Percentiles rank a stretch among this genome's conserved stretches.
phyloP scores from a whole-genome alignment of 2,329 filamentous ascomycete species.

The Cladosporium sphaerospermum region DNA sequence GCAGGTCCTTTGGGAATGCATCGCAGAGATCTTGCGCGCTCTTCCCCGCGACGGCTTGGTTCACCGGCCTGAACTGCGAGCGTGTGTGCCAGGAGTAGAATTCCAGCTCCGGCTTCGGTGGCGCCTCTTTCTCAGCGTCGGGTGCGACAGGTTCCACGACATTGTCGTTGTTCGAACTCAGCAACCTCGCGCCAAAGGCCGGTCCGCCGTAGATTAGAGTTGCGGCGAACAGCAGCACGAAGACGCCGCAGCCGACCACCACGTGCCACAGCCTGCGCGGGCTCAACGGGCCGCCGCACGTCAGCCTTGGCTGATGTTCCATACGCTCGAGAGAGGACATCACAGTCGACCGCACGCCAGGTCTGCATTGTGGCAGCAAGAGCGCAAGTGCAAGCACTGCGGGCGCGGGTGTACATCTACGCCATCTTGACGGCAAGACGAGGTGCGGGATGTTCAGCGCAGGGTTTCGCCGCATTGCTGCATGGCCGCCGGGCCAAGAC shows the following conservation, averaged over 20 bases:
- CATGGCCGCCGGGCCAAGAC: too few relatives aligned
- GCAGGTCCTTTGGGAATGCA: conserved; percentile 34
- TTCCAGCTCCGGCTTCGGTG: conserved; percentile 1
- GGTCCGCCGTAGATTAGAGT: not conserved
- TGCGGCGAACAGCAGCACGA: not conserved
- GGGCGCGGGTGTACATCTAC: too few relatives aligned
- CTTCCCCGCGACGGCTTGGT: conserved; percentile 8
- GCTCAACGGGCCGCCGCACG: not conserved
- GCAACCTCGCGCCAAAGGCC: not conserved
- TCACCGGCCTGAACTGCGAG: conserved; percentile 16
- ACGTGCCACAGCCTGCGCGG: not conserved
- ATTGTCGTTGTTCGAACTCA: not conserved
- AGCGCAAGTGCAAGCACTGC: too few relatives aligned
- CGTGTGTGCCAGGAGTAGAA: conserved; percentile 19
- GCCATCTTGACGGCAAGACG: too few relatives aligned
- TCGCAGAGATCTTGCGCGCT: conserved; percentile 31
- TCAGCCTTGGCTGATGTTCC: too few relatives aligned
- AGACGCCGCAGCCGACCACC: not conserved
- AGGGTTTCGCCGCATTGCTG: too few relatives aligned
- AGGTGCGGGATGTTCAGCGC: too few relatives aligned
- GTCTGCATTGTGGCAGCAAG: too few relatives aligned
- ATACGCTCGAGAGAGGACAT: too few relatives aligned
- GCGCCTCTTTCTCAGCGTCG: not conserved
- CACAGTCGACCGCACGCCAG: too few relatives aligned
- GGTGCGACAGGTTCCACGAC: too few relatives aligned